Evolutionary conservation across 2,329 filamentous ascomycete genomes (phyloP).

Genomic region (Fusarium xyrophilum): DNA sequence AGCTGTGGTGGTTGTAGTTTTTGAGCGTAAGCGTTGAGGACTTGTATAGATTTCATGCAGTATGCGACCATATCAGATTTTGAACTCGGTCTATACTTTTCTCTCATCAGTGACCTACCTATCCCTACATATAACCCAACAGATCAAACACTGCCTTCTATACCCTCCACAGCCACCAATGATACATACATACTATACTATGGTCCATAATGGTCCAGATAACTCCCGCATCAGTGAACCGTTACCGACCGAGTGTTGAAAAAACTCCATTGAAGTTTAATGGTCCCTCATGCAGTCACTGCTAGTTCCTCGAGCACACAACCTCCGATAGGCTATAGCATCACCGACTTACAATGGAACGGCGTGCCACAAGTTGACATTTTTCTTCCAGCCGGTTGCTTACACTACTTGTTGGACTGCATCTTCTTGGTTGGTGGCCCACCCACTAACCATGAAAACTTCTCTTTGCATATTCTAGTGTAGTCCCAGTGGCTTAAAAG

Average conservation of each 20-base stretch:
- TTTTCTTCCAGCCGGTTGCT: neutral
- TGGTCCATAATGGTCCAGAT: neutral
- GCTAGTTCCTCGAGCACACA: neutral
- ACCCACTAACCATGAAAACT: constrained; percentile 2
- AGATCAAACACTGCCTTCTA: neutral
- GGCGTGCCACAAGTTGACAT: neutral
- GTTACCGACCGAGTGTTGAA: neutral
- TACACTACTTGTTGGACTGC: neutral
- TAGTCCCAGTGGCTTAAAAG: neutral
- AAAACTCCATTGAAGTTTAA: neutral
- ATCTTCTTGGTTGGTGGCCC: neutral
- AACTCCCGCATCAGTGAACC: neutral
- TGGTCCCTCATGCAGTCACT: neutral
- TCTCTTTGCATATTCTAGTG: neutral
- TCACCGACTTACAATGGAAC: neutral
- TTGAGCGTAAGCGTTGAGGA: neutral
- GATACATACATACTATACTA: neutral
- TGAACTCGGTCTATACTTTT: neutral
- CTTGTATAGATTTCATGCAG: neutral
- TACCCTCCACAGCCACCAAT: neutral
- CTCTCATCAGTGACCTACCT: neutral
- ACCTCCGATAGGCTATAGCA: neutral
- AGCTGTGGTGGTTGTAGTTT: constrained; percentile 6
- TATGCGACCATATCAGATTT: neutral
- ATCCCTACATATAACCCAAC: neutral